phyloP scores from a whole-genome alignment of 1,284 basidiomycete genomes.

The Agroathelia rolfsii region DNA sequence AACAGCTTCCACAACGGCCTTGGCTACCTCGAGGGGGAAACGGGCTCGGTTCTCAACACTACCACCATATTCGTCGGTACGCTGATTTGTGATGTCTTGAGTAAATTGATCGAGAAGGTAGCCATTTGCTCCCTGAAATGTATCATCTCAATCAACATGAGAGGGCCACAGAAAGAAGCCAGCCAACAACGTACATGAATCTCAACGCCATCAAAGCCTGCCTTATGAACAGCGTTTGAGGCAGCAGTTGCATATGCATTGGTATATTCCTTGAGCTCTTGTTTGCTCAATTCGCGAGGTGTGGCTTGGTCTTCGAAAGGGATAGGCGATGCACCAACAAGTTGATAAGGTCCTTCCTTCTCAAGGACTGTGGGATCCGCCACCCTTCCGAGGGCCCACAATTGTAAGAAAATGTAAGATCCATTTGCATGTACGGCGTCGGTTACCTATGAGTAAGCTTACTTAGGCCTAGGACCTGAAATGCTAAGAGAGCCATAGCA shows the following conservation, averaged over 20 bases:
- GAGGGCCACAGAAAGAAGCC: constrained; percentile 29
- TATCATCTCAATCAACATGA: constrained; percentile 1
- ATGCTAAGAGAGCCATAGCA: too few species aligned
- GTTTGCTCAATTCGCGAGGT: constrained; percentile 1
- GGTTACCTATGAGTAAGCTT: constrained; percentile 20
- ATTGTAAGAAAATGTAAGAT: constrained; percentile 25
- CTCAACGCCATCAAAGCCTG: constrained; percentile 23
- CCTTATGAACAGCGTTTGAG: constrained; percentile 5
- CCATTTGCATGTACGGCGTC: constrained; percentile 29
- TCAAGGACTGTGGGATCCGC: constrained; percentile 18
- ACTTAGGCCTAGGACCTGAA: too few species aligned
- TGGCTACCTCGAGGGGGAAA: constrained; percentile 10
- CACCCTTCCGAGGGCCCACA: constrained; percentile 29
- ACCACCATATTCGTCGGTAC: constrained; percentile 8
- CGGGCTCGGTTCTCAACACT: constrained; percentile 13
- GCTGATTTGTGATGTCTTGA: constrained; percentile 16
- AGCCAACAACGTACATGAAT: too few species aligned
- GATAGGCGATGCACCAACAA: constrained; percentile 22
- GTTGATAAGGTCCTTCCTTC: constrained; percentile 24
- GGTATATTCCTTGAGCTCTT: constrained; percentile 12
- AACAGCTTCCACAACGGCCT: constrained; percentile 17
- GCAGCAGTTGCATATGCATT: constrained; percentile 10
- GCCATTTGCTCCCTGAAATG: constrained; percentile 10
- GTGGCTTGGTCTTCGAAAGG: constrained; percentile 13
- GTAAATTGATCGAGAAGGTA: constrained; percentile 20